Conservation (phyloP, 129 eudicot genomes). For the Solidago caesia region DNA sequence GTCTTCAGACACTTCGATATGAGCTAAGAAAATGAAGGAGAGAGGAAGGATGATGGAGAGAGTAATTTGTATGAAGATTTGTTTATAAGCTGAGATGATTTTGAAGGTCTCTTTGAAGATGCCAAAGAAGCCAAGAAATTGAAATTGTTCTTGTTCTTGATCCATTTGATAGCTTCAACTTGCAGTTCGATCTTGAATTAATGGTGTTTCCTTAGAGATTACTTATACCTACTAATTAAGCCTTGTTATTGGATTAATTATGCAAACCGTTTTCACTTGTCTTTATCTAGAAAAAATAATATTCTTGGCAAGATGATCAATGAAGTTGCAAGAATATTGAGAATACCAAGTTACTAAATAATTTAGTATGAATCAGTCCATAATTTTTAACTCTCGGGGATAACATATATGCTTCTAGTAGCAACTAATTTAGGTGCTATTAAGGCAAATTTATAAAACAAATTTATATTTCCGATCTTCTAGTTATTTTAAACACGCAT, state of each 20-base stretch:
- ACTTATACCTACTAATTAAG: neutral
- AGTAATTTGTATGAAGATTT: conserved; percentile 39
- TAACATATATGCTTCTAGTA: too few species aligned
- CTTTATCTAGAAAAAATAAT: neutral
- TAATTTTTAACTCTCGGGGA: too few species aligned
- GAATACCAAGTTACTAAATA: too few species aligned
- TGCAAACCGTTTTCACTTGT: neutral
- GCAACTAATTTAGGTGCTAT: too few species aligned
- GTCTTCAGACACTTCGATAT: conserved; percentile 38
- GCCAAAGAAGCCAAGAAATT: conserved; percentile 45
- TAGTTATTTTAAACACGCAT: too few species aligned
- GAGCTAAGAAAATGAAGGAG: conserved; percentile 49
- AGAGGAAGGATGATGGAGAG: conserved; percentile 50
- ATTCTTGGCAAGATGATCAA: neutral
- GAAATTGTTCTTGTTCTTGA: conserved; percentile 50
- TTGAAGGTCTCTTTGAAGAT: conserved; percentile 44
- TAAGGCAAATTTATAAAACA: too few species aligned
- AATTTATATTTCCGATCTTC: too few species aligned
- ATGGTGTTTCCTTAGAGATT: conserved; percentile 20
- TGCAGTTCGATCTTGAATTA: conserved; percentile 10
- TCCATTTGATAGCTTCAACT: conserved; percentile 39
- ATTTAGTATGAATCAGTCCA: too few species aligned
- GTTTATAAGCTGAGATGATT: conserved; percentile 28
- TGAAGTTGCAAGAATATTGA: neutral
- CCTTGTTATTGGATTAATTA: neutral